Evolutionary conservation across 202 grass and related monocot species (phyloP), one percentile per base, ranked within the genome.

Genomic region (Brachypodium distachyon): DNA sequence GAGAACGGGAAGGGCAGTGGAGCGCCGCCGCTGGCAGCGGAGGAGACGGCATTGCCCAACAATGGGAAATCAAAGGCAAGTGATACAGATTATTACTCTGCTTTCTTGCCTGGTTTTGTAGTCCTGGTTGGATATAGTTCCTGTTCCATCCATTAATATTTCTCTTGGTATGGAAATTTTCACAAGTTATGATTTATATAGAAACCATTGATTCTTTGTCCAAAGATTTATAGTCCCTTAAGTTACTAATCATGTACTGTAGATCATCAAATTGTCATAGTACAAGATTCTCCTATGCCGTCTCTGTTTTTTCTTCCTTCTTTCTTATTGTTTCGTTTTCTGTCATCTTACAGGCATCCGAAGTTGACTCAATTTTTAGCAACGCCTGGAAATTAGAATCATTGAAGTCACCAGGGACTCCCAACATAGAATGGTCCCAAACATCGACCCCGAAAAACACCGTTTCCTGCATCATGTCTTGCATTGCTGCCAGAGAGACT

Each of bases 341-440:
- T n/a, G 57, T 46, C 37, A 70, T 70, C n/a, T 70, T 58, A 57
- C 55, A 78, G 83, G 84, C 67, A 72, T 80, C 42, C 16, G 64
- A 81, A 67, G 60, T 51, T 21, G 44, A 74, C 58, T 16, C 57
- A 44, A 36, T 42, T 67, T 77, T 85, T 39, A 82, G 65, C 17
- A 76, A 73, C 74, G 79, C 73, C 23, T 51, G 85, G 74, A 88
- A 63, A 73, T 62, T 64, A 55, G 44, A 79, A 37, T 49, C 86
- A 12, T 50, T 81, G 10, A 90, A 85, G 51, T 82, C 84, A 18
- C 72, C 86, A 46, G 84, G 87, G 71, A 72, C 67, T 57, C 67
- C 78, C 12, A 88, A 81, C 67, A 51, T 58, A 25, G 47, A 70
- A 34, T 51, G 70, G 37, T 78, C 81, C 38, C 77, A 80, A 41